Evolutionary conservation across 1,139 yeast species (phyloP).

Genomic region (Nematodospora anomalae): DNA sequence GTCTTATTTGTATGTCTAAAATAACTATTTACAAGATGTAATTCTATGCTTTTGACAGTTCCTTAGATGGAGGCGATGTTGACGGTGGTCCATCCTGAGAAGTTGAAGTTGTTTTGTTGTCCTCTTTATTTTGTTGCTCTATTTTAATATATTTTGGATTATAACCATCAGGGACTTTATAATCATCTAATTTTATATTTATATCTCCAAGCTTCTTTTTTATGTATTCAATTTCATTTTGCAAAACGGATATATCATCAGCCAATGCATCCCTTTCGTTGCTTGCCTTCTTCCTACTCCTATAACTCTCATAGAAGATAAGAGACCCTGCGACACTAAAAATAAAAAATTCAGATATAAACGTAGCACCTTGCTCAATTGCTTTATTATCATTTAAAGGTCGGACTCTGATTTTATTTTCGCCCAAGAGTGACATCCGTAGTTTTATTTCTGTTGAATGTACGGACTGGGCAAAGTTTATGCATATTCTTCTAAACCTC

Average conservation of each 20-base stretch:
- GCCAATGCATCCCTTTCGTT: constrained; percentile 62
- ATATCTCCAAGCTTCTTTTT: constrained; percentile 21
- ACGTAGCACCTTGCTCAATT: constrained; percentile 78
- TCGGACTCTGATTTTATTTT: constrained; percentile 56
- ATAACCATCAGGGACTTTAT: constrained; percentile 46
- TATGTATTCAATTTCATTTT: constrained; percentile 67
- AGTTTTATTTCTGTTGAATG: constrained; percentile 67
- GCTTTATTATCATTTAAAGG: constrained; percentile 87
- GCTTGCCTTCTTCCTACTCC: constrained; percentile 66
- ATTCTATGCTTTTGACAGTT: neutral
- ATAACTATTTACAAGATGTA: neutral
- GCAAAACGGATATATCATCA: constrained; percentile 68
- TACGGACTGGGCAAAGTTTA: constrained; percentile 68
- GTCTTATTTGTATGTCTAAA: constrained; percentile 3
- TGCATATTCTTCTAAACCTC: constrained; percentile 60
- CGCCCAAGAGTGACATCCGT: constrained; percentile 66
- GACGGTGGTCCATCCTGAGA: neutral
- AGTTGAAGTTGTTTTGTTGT: neutral
- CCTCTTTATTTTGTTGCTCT: constrained; percentile 4
- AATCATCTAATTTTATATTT: constrained; percentile 47
- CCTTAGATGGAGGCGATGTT: neutral
- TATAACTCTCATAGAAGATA: constrained; percentile 69
- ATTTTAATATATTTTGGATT: constrained; percentile 44
- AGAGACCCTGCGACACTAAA: constrained; percentile 79
- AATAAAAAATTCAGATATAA: constrained; percentile 74